These are phyloP conservation scores for Ceratopteris richardii DNA, from an alignment of 75 land plant genomes.

Conservation along the genomic window DNA sequence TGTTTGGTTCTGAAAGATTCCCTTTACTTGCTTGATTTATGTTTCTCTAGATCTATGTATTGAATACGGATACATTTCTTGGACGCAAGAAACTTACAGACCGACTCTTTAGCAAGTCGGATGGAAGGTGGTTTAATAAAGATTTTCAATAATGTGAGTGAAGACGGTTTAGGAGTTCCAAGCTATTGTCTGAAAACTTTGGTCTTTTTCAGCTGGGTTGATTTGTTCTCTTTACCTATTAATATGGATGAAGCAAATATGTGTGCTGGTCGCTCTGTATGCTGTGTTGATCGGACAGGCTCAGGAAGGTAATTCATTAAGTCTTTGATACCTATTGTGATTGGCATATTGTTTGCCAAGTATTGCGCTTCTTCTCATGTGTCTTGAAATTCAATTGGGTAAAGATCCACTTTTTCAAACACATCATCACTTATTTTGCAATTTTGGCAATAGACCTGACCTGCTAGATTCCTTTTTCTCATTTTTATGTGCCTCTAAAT, in stretches of 20 bases:
- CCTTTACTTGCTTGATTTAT: no score
- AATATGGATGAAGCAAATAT: conserved; percentile 31
- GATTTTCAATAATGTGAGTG: no score
- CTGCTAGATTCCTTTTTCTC: background rate
- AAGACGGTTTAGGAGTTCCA: no score
- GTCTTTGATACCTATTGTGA: no score
- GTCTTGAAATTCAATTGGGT: no score
- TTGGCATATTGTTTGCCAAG: no score
- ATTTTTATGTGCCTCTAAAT: no score
- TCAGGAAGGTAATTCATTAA: conserved; percentile 13
- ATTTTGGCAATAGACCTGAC: no score
- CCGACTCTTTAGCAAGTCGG: conserved; percentile 14
- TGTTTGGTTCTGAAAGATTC: no score
- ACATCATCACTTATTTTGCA: no score
- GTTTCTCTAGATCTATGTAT: conserved; percentile 17
- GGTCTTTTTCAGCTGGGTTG: conserved; percentile 20
- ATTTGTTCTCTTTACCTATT: conserved; percentile 21
- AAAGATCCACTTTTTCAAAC: no score
- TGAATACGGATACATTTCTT: conserved; percentile 29
- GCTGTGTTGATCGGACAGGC: conserved; percentile 23
- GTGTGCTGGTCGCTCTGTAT: conserved; percentile 31
- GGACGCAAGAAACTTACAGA: conserved; percentile 23
- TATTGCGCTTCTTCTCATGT: no score
- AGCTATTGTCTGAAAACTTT: background rate
- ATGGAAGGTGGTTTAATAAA: conserved; percentile 18